Conservation (phyloP, 805 yeast species). For the Debaryomyces prosopidis region DNA sequence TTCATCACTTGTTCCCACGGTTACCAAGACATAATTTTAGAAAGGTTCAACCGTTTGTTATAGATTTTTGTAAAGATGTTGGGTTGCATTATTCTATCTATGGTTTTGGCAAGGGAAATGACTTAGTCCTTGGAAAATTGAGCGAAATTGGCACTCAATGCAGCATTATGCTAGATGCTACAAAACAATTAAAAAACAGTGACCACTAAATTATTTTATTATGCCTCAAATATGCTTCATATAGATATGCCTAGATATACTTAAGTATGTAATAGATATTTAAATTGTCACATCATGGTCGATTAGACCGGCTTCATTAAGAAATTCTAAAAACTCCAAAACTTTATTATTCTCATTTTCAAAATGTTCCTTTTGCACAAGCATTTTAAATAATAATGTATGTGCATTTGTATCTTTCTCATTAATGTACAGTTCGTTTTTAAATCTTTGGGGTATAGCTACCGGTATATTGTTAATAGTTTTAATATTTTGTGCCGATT, state of each 20-base stretch:
- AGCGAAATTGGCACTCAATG: conserved; percentile 82
- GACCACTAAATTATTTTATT: conserved; percentile 17
- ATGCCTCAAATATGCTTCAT: neutral
- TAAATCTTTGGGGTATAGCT: conserved; percentile 25
- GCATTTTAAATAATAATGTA: conserved; percentile 23
- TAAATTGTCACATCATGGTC: conserved; percentile 20
- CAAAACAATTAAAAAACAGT: conserved; percentile 61
- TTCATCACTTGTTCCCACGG: conserved; percentile 88
- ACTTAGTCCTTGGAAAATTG: conserved; percentile 64
- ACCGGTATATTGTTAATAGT: conserved; percentile 27
- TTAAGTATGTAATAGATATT: conserved; percentile 1
- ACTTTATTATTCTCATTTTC: conserved; percentile 35
- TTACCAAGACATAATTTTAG: conserved; percentile 87
- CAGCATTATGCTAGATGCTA: conserved; percentile 69
- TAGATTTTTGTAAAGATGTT: conserved; percentile 71
- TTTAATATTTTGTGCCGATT: conserved; percentile 12
- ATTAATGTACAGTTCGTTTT: conserved; percentile 8
- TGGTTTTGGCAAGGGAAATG: conserved; percentile 80
- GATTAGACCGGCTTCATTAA: conserved; percentile 29
- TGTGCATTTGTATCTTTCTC: conserved; percentile 13
- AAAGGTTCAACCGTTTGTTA: conserved; percentile 67
- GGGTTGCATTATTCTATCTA: conserved; percentile 82
- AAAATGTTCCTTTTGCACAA: conserved; percentile 35
- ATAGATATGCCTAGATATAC: neutral
- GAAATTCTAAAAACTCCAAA: conserved; percentile 34